Evolutionary conservation across 2,329 filamentous ascomycete species (phyloP), one percentile per base, ranked within the genome.

Genomic region (Botrytis fragariae): DNA sequence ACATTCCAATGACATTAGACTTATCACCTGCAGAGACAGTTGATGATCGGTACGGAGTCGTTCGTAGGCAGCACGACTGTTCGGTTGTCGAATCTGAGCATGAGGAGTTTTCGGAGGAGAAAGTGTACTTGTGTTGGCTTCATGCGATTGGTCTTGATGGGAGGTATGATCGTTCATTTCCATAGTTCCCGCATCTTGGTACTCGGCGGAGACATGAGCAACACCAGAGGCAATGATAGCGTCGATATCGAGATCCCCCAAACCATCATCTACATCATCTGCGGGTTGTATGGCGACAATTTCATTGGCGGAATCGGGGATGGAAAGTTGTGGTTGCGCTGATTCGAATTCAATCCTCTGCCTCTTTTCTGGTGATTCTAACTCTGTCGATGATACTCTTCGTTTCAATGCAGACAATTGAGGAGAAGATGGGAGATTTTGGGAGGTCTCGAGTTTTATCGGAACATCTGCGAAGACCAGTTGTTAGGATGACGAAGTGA

Each of bases 1-100:
- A 75, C 89, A 90, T 74, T 91, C 88, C 35, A 91, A 81, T 45
- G 90, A 87, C 16, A 88, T 86, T 45, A 91, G 79, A 79, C 88
- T 90, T 76, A 90, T 86, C 32, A 89, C 85, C 77, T 88, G 87
- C 75, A 89, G 78, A 48, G 78, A 78, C 5, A 80, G 67, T 63
- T 80, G 76, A 20, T 79, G 79, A 74, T 81, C 79, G 3, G 75
- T 42, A 32, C 25, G 48, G 59, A 67, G n/a, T 37, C 62, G 35
- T 25, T 62, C 48, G 63, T 51, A 65, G 2, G 65, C 48, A n/a
- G 48, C 65, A 10, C 39, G 68, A 22, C 18, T 60, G 10, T 61
- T 70, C 9, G 39, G 25, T 18, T 37, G 18, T 45, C 44, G 68
- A 37, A 12, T 59, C 10, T 69, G 69, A 32, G 59, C 3, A 37